Evolutionary conservation across 441 rosid species (phyloP).

Genomic region (Cnidoscolus chayamansa): DNA sequence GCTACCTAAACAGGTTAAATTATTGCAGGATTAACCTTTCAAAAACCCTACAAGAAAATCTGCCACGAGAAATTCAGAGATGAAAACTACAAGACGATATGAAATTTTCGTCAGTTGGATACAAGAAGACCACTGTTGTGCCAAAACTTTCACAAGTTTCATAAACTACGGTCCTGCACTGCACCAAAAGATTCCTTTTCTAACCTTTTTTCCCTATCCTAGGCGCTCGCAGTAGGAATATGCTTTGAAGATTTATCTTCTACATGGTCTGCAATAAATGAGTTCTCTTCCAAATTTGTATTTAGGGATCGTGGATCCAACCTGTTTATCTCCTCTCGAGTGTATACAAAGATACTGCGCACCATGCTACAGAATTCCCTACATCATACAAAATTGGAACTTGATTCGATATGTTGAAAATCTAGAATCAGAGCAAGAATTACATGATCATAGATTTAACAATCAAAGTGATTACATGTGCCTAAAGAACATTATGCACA

Average conservation of each 20-base stretch:
- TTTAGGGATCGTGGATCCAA: conserved; percentile 53
- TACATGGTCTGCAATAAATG: background rate
- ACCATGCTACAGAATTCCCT: conserved; percentile 90
- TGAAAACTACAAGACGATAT: background rate
- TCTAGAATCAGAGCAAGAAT: background rate
- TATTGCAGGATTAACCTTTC: background rate
- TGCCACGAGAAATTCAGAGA: background rate
- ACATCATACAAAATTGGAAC: background rate
- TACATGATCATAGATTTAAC: background rate
- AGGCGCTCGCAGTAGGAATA: background rate
- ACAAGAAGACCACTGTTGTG: background rate
- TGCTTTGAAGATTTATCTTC: conserved; percentile 5
- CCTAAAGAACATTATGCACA: background rate
- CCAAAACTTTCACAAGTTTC: background rate
- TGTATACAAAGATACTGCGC: conserved; percentile 60
- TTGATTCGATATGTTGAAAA: background rate
- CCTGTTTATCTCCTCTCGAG: conserved; percentile 74
- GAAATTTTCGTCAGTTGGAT: background rate
- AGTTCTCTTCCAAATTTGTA: conserved; percentile 41
- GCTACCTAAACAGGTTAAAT: background rate
- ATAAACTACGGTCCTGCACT: background rate
- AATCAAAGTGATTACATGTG: background rate
- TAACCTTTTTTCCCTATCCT: background rate
- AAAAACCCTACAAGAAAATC: background rate
- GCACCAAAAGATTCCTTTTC: background rate